Evolutionary conservation across 306 rosid species (phyloP), one percentile per base, ranked within the genome.

Genomic region (Casuarina equisetifolia): DNA sequence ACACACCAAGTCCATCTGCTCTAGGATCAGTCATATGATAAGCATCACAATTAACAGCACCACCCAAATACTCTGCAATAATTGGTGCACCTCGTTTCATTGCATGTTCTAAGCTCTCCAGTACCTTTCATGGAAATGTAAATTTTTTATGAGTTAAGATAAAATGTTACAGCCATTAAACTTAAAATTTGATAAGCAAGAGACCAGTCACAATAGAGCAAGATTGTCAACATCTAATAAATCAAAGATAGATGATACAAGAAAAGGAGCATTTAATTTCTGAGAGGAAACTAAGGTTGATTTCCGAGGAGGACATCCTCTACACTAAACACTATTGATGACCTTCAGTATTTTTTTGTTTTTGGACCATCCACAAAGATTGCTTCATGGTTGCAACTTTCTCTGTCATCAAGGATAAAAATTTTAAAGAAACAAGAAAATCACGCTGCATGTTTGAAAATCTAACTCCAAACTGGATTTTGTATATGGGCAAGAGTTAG

Each of bases 1-100:
- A 96, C 53, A 96, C 99, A 78, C 99, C 98, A 69, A 96, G 96
- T 55, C 99, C 99, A 80, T 96, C 99, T 32, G 93, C 88, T 89
- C 99, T 91, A 46, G 99, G 99, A 81, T 96, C 99, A 69, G 99
- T 92, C 98, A 96, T 96, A 80, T 96, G 99, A 83, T 96, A 76
- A 55, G 99, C 99, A 82, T 96, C 99, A 88, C 99, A 96, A 68
- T 92, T 96, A 68, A 96, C 90, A 80, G 97, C 97, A 80, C 98
- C 99, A 75, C 99, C 99, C 87, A 96, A 83, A 83, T 96, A 96
- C 80, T 96, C 99, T 2, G 98, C 98, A 85, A 96, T 68, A 75
- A 96, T 92, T 58, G 97, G 91, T 1, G 94, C 99, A 17, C 98
- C 99, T 79, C 99, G 89, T 83, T 86, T 96, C 92, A 89, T 88